phyloP scores from a whole-genome alignment of 805 yeast species.

The Yarrowia keelungensis region DNA sequence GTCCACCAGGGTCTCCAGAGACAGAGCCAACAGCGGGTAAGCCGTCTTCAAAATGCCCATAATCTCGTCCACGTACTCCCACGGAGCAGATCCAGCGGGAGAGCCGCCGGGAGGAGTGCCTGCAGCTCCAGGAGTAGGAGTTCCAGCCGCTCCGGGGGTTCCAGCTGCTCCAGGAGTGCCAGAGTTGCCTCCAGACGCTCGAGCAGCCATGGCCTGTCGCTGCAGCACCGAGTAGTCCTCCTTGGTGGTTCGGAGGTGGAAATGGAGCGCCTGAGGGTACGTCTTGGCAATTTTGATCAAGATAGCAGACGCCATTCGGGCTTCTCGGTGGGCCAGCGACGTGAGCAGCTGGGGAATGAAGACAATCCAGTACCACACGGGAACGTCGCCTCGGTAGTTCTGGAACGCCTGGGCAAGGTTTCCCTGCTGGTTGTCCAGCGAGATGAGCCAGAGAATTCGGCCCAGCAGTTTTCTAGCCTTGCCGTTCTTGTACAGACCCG shows the following conservation, averaged over 20 bases:
- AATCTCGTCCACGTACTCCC: slow-evolving; percentile 92
- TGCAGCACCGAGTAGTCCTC: slow-evolving; percentile 91
- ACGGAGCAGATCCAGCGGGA: slow-evolving; percentile 65
- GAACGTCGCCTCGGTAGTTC: slow-evolving; percentile 91
- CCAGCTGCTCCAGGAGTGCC: slow-evolving; percentile 15
- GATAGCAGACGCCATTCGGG: slow-evolving; percentile 84
- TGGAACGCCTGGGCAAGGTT: slow-evolving; percentile 87
- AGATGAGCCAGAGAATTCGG: slow-evolving; percentile 89
- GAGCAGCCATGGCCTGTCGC: slow-evolving; percentile 67
- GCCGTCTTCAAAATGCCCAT: slow-evolving; percentile 97
- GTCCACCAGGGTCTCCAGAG: slow-evolving; percentile 93
- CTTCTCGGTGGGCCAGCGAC: slow-evolving; percentile 89
- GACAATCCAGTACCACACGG: slow-evolving; percentile 99
- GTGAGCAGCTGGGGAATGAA: slow-evolving; percentile 93
- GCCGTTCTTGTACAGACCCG: slow-evolving; percentile 91
- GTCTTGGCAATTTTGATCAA: slow-evolving; percentile 92
- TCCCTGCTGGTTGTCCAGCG: slow-evolving; percentile 85
- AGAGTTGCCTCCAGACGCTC: slow-evolving; percentile 9
- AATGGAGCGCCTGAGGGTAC: slow-evolving; percentile 96
- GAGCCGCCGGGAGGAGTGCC: slow-evolving; percentile 36
- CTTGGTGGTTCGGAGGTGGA: slow-evolving; percentile 91
- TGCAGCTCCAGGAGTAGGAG: slow-evolving; percentile 10
- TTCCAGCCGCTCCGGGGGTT: neutral
- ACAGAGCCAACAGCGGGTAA: slow-evolving; percentile 88
- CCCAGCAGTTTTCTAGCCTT: slow-evolving; percentile 88